These are phyloP conservation scores for Pseudogymnoascus sp. DNA, from an alignment of 2,329 filamentous ascomycete genomes.

Conservation along the genomic window DNA sequence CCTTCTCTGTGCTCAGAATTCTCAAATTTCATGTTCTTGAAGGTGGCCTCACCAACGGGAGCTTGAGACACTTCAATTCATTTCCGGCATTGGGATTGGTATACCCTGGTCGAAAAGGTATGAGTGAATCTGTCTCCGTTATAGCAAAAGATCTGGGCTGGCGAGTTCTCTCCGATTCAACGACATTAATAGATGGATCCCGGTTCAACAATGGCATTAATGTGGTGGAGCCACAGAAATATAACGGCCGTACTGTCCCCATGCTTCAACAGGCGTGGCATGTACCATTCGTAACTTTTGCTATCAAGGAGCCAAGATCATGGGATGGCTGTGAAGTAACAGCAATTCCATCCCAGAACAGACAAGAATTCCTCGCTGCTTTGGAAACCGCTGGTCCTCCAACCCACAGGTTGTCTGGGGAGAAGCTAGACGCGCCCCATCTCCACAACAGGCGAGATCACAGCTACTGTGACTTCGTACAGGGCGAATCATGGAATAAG, in stretches of 20 bases:
- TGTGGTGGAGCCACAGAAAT: background rate
- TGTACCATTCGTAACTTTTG: background rate
- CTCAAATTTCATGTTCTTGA: conserved; percentile 25
- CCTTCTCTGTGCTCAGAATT: conserved; percentile 25
- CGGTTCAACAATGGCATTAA: background rate
- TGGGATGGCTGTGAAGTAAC: conserved; percentile 1
- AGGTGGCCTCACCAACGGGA: conserved; percentile 21
- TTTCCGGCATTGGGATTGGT: conserved; percentile 23
- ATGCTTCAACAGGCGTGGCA: background rate
- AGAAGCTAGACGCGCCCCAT: background rate
- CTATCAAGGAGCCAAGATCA: background rate
- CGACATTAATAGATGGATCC: background rate
- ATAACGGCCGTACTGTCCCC: background rate
- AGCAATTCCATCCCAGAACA: background rate
- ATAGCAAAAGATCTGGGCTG: conserved; percentile 18
- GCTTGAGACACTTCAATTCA: conserved; percentile 22
- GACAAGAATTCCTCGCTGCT: background rate
- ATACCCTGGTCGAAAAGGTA: background rate
- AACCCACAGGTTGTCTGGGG: background rate
- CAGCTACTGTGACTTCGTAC: background rate
- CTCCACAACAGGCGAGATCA: background rate
- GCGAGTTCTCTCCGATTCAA: conserved; percentile 11
- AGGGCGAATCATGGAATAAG: background rate
- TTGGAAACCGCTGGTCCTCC: background rate
- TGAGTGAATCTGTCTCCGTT: conserved; percentile 11